Evolutionary conservation across 2,329 filamentous ascomycete genomes (phyloP), one percentile per base, ranked within the genome.

Genomic region (Emericellopsis atlantica): DNA sequence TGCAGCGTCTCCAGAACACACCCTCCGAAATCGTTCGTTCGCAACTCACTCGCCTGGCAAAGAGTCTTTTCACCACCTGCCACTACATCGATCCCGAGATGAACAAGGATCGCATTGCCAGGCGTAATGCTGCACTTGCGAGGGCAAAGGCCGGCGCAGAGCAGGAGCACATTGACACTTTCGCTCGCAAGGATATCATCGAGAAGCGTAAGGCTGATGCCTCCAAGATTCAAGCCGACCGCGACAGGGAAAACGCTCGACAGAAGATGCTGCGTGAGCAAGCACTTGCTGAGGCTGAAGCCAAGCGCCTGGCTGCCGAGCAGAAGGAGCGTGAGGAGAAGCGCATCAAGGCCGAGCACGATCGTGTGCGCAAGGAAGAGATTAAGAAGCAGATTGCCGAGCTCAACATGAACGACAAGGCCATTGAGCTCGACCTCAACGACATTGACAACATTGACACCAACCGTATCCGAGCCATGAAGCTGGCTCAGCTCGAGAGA

Each of bases 21-120:
- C 92, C 92, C 33, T 90, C 92, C 6, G 92, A 98, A 65, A 98
- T 98, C 61, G 88, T 95, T 45, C 86, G 92, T 51, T 88, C 90
- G 40, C 90, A 96, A 65, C 79, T 98, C 44, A 87, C 86, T 44
- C 87, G 92, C 42, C 74, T 98, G 43, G 85, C 89, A 42, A 94
- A 89, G 67, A 82, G 87, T 31, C 77, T 98, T 6, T 93, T 87
- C 65, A 79, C 93, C 42, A 93, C 92, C 22, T 95, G 86, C 69
- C 88, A 92, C 70, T 95, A 95, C 63, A 87, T 96, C 44, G 92
- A 98, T 54, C 83, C 90, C 4, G 76, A 77, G 29, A 90, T 93
- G 69, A 92, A 87, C 57, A 80, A 92, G 62, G 74, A 80, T 46
- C 85, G 86, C 48, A 67, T 83, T 44, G 79, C 84, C 54, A 84